Base-by-base conservation (phyloP, 202 grass and related monocot genomes). In the Bolboschoenoplectus hybrid region DNA sequence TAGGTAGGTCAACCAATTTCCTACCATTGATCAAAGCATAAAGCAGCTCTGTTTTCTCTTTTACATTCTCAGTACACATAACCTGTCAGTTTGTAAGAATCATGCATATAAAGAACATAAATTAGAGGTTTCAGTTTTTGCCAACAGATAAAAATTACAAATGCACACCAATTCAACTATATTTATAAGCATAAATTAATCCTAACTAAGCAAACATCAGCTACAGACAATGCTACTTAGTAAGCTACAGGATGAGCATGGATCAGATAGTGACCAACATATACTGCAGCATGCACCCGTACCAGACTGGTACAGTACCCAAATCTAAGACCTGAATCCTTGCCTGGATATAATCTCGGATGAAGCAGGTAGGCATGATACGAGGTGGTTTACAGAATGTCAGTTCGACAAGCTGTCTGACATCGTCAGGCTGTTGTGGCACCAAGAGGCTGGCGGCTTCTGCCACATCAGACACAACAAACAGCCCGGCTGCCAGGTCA, bases 321-420 rank as follows among this genome's bases (percentile, higher is more conserved):
- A 77, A 39, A 39, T 57, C 11, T 51, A 44, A 74, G 6, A 68
- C 26, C 34, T 50, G 53, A 83, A 67, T 43, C 49, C 61, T 83
- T 83, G 49, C 81, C 81, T 52, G 62, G 11, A 83, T 83, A 83
- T 75, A 86, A 64, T 86, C 58, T 44, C 19, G 39, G 32, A 77
- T 63, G 86, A 92, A 97, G 85, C 91, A 93, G 47, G 95, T 89
- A 16, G 91, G 95, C 93, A 95, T 91, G 82, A 97, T 68, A 68
- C 49, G 74, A 44, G 90, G 95, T 0, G 93, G 95, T 3, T 72
- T 88, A 89, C 81, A 90, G 61, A 97, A 97, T 49, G 95, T 95
- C 63, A 95, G 81, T 3, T 62, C 86, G 40, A 97, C 85, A 51
- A 97, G 91, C 84, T 80, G 85, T 74, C 86, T 81, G 43, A 98